A percentile compares a stretch with the other conserved stretches of the same genome.
Evolutionary conservation across 1,284 basidiomycete species (phyloP).

Genomic region (Sporisorium exsertum): DNA sequence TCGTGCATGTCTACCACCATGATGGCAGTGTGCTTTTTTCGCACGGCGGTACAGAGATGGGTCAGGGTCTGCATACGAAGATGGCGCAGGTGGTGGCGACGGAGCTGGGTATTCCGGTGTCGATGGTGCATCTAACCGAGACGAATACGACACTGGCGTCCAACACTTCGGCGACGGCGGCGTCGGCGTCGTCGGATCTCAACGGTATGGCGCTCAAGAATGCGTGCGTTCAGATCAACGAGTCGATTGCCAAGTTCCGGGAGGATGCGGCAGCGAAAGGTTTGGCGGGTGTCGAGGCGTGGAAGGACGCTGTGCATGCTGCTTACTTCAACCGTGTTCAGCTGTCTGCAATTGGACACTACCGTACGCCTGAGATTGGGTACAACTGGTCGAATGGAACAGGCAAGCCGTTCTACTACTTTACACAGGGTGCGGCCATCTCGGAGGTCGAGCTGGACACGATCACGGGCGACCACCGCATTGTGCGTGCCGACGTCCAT

Average conservation of each 20-base stretch:
- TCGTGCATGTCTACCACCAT: slow-evolving; percentile 68
- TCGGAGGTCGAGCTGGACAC: slow-evolving; percentile 70
- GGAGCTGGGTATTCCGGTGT: slow-evolving; percentile 66
- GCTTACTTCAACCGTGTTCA: slow-evolving; percentile 69
- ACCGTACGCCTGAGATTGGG: slow-evolving; percentile 68
- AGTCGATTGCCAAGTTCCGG: slow-evolving; percentile 56
- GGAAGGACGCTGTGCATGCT: slow-evolving; percentile 61
- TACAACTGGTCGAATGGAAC: slow-evolving; percentile 66
- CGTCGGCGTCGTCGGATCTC: slow-evolving; percentile 56
- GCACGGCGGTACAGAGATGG: slow-evolving; percentile 69
- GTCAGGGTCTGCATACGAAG: slow-evolving; percentile 68
- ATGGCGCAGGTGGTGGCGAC: slow-evolving; percentile 69
- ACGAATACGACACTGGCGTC: slow-evolving; percentile 67
- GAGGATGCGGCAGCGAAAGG: slow-evolving; percentile 35
- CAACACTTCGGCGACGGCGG: slow-evolving; percentile 68
- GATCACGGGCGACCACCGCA: slow-evolving; percentile 68
- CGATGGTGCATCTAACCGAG: slow-evolving; percentile 59
- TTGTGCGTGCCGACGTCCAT: slow-evolving; percentile 61
- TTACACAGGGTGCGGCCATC: slow-evolving; percentile 64
- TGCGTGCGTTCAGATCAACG: slow-evolving; percentile 69
- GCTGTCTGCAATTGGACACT: slow-evolving; percentile 68
- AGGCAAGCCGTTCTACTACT: slow-evolving; percentile 66
- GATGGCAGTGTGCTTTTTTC: slow-evolving; percentile 63
- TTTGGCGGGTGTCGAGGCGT: slow-evolving; percentile 43
- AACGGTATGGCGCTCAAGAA: slow-evolving; percentile 66